Evolutionary conservation across 768 basidiomycete genomes (phyloP), one percentile per base, ranked within the genome.

Genomic region (Lactarius evosmus): DNA sequence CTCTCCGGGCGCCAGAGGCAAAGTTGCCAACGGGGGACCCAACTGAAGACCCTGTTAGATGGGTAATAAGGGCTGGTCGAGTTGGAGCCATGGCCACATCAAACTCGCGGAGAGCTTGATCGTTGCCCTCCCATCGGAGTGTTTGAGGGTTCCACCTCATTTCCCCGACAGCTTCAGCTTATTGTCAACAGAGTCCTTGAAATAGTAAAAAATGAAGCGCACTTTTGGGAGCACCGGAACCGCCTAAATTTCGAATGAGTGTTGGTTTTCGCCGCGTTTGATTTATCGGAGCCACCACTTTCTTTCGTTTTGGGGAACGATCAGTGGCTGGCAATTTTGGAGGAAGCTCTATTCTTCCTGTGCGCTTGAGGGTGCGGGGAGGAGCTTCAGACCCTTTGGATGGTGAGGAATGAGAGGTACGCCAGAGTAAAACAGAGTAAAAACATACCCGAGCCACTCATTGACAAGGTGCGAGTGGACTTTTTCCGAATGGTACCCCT

Each of bases 51-150:
- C 92, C 91, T 1, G 91, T 91, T 60, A 94, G 82, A 69, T 96
- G 95, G 0, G 95, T 94, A 72, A 99, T 99, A 59, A 99, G 85
- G 17, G 96, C 96, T 7, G 96, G 96, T 30, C 96, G 88, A 16
- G 88, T 88, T 4, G 94, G 93, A 14, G 89, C 85, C 53, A 91
- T 83, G 17, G 83, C 87, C 19, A 78, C 77, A 56, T 98, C 96
- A 73, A 98, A 99, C 60, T 94, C 95, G 62, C 90, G 87, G 33
- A 98, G 81, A 17, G 86, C 85, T 63, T 90, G 87, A 67, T 99
- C 96, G 74, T 99, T 98, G 58, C 96, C 96, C 79, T 99, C 96
- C 96, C 96, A 99, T 38, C 93, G 88, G 17, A 91, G 83, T 2
- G 86, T 86, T 19, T 76, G 78, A 44, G 96, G 95, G 75, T 99